Base-by-base conservation (phyloP, 2,329 filamentous ascomycete species). In the Paramyrothecium sp. region DNA sequence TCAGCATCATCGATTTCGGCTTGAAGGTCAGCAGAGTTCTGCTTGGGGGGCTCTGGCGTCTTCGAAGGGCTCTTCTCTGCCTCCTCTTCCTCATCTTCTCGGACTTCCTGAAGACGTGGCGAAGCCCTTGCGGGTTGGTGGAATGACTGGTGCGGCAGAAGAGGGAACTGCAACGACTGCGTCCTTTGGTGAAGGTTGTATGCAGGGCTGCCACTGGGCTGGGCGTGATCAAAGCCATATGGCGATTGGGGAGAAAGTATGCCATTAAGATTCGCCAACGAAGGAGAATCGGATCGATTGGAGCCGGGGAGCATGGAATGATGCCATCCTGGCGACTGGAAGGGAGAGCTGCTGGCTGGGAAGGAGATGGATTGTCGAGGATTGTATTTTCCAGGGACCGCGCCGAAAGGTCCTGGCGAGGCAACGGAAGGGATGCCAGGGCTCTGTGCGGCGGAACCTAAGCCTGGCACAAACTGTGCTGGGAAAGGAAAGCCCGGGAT, bases 1-100 rank as follows among this genome's bases (percentile, higher is more conserved):
- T 96, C 91, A 4, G 90, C 89, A 67, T 93, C 90, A 53, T 95
- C 89, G 56, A 96, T 89, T 63, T 95, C 92, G 60, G 88, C 89
- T 70, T 97, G 92, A 22, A 96, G 81, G 63, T 92, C 92, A 64
- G 93, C 89, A 51, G 76, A 73, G 54, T 81, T 75, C 50, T 76
- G 76, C 51, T 73, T 73, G 12, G 64, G 56, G 11, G 81, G 76
- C 64, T 87, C 81, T 0, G 83, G 80, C 0, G 81, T 83, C 65
- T 81, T 83, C 2, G 81, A 83, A 11, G 78, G 78, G 56, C 77
- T 83, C 71, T 84, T 81, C 63, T 68, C 74, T 23, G 58, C 60
- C 1, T 73, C 71, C 58, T 90, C 89, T 62, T 90, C 89, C 21
- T 91, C 89, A 56, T 86, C 87, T 68, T 92, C 89, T n/a, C 82